phyloP scores from a whole-genome alignment of 148 eudicot species.

The Euryodendron excelsum region DNA sequence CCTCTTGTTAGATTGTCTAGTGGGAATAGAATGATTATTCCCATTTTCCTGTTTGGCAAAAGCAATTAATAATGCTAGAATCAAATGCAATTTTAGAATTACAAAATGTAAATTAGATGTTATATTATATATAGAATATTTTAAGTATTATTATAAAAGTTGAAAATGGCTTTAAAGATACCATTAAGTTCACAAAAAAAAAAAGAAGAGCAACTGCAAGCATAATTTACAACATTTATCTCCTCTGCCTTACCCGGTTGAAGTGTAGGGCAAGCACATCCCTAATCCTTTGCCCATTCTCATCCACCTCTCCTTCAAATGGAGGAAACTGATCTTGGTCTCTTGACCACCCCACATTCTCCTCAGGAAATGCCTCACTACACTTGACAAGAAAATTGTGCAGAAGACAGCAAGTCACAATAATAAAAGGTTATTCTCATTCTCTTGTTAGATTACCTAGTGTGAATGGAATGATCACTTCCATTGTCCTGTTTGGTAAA shows the following conservation, averaged over 20 bases:
- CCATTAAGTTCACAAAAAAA: background rate
- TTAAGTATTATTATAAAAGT: no score
- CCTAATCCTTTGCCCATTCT: constrained; percentile 50
- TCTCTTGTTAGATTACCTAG: no score
- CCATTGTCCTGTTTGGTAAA: no score
- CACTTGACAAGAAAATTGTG: constrained; percentile 83
- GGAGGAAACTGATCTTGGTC: constrained; percentile 30
- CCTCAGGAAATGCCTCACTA: constrained; percentile 60
- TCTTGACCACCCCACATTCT: constrained; percentile 24
- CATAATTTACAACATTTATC: constrained; percentile 24
- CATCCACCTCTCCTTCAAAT: constrained; percentile 57
- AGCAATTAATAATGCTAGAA: no score
- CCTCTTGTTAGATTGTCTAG: no score
- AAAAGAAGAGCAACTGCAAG: background rate
- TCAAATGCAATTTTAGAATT: no score
- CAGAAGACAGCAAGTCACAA: constrained; percentile 69
- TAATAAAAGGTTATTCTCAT: no score
- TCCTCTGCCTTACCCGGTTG: constrained; percentile 52
- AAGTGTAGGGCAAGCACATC: constrained; percentile 69
- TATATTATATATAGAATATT: no score
- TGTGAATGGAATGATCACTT: no score
- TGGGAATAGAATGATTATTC: no score
- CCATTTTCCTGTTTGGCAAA: no score
- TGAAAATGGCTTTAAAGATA: constrained; percentile 10
- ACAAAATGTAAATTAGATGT: no score